Evolutionary conservation across 139 green algal species (phyloP).

Genomic region (Chlamydomonas sp.): DNA sequence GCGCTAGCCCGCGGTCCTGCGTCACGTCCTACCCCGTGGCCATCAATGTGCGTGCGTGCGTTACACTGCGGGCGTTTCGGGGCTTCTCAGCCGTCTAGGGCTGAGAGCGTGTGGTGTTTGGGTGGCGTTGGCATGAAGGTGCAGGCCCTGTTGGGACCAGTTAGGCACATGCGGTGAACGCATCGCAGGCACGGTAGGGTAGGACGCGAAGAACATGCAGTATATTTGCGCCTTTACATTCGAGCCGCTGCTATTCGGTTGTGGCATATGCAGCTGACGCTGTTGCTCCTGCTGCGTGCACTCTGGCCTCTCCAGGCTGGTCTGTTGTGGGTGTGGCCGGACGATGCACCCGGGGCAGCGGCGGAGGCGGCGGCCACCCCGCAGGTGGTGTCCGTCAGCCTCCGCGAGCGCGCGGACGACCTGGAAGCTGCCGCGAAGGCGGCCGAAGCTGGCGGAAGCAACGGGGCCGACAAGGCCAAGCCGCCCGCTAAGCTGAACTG

Average conservation of each 20-base stretch:
- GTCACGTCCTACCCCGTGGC: background rate
- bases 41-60: background rate
- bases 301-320: background rate
- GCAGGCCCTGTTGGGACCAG: background rate
- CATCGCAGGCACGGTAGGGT: background rate
- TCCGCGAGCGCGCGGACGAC: background rate
- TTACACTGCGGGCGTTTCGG: background rate
- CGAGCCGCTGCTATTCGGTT: background rate
- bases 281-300: background rate
- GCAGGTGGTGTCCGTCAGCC: background rate
- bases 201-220: background rate
- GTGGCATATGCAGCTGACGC: background rate
- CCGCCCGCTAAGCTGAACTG: background rate
- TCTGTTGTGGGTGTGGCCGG: slow-evolving; percentile 37
- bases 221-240: background rate
- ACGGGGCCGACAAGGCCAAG: background rate
- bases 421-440: background rate
- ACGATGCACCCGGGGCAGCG: background rate
- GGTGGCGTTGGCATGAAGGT: background rate
- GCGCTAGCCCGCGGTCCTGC: slow-evolving; percentile 2
- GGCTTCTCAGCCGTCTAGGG: background rate
- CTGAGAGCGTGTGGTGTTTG: background rate
- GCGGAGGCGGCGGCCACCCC: background rate
- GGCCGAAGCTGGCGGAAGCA: background rate
- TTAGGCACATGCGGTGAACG: background rate